Evolutionary conservation across 148 eudicot genomes (phyloP).

Genomic region (Rhododendron griersonianum): DNA sequence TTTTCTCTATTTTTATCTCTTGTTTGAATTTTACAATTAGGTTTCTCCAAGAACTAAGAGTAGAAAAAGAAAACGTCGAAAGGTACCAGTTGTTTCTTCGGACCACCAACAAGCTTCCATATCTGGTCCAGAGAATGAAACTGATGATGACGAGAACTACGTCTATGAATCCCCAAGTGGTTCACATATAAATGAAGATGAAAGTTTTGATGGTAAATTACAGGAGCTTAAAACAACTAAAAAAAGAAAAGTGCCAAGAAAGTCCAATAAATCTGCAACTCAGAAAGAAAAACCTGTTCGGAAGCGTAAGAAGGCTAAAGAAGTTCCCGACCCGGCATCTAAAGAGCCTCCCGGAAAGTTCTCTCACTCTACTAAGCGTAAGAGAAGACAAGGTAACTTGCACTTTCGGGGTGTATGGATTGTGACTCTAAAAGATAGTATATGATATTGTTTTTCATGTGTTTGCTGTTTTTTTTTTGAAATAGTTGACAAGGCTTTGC

Average conservation of each 20-base stretch:
- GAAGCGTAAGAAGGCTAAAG: conserved; percentile 46
- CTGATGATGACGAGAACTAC: conserved; percentile 18
- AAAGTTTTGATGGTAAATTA: conserved; percentile 23
- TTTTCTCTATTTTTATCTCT: neutral
- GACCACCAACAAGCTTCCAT: conserved; percentile 17
- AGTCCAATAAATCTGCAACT: conserved; percentile 37
- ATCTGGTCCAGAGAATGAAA: conserved; percentile 9
- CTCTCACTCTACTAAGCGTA: conserved; percentile 62
- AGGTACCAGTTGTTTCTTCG: conserved; percentile 20
- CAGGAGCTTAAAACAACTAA: conserved; percentile 28
- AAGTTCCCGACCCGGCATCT: conserved; percentile 28
- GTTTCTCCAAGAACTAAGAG: conserved; percentile 23
- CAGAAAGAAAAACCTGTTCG: conserved; percentile 47
- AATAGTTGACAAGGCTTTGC: conserved; percentile 62
- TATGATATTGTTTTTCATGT: neutral
- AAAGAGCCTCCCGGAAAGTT: conserved; percentile 55
- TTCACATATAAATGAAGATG: conserved; percentile 20
- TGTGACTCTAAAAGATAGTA: neutral
- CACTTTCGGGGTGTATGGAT: neutral
- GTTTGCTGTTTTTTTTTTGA: neutral
- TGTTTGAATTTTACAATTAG: conserved; percentile 3
- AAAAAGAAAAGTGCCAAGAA: conserved; percentile 27
- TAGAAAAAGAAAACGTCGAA: conserved; percentile 10
- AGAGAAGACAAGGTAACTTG: conserved; percentile 55
- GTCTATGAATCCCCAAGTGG: conserved; percentile 14